Base-by-base conservation (phyloP, 306 rosid genomes). In the Cucurbita moschata region DNA sequence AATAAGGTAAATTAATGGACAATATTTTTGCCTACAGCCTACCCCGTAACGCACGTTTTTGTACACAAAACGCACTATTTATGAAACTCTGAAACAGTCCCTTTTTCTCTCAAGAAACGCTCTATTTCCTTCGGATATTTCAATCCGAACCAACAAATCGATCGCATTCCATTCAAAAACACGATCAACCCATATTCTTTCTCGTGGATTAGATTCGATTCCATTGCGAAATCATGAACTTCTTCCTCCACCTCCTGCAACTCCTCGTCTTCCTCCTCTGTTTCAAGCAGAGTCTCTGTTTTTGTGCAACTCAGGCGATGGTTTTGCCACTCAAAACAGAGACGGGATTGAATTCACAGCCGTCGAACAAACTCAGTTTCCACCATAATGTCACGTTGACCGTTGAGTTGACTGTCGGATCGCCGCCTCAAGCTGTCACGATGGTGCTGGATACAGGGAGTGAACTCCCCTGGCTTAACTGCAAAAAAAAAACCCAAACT, bases 401-500 rank as follows among this genome's bases (percentile, higher is more conserved):
- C 0, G 88, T 86, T 38, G 84, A 92, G 5, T 83, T 92, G 6
- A 81, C 89, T 7, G 81, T 88, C 1, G 97, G 96, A 9, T 77
- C 92, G 18, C 96, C 97, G 59, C 97, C 97, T 43, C 97, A 92
- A 83, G 79, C n/a, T 3, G 92, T 89, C n/a, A 86, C 92, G 77
- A 89, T 86, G 97, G 96, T 92, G 79, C 96, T 92, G 43, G 96
- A 92, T 83, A 92, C 97, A 47, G 95, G 97, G 13, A 92, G 97
- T 42, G 96, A 92, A 53, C 97, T 92, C 81, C 86, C 96, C 0
- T 88, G 97, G 97, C 87, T 89, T 12, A 95, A 85, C 75, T 89
- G 96, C 71, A 85, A 84, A 61, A 85, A 84, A 61, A 88, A 85
- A 65, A 5, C 79, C 52, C 89, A 79, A 16, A 74, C 67, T 54